These are phyloP conservation scores for Verticillium zaregamsianum DNA, from an alignment of 2,329 filamentous ascomycete genomes.

Conservation along the genomic window DNA sequence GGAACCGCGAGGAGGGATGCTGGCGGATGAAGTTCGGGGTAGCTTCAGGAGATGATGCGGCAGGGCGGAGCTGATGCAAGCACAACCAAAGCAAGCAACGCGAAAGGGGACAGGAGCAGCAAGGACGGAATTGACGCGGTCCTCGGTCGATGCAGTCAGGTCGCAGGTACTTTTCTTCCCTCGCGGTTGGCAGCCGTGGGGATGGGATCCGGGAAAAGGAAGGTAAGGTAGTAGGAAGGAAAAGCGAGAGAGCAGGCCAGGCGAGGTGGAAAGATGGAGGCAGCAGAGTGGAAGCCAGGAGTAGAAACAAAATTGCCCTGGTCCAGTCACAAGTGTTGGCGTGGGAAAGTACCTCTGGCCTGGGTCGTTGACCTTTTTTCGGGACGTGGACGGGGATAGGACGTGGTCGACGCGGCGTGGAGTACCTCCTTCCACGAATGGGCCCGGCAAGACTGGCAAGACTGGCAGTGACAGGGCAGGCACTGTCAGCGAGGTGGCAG, in stretches of 20 bases:
- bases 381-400: background rate
- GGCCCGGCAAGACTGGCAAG: background rate
- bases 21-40: slow-evolving; percentile 10
- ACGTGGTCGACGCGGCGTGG: background rate
- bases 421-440: background rate
- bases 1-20: slow-evolving; percentile 7
- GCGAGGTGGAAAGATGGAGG: background rate
- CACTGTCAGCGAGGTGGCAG: no score
- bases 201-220: background rate
- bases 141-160: slow-evolving; percentile 4
- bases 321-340: background rate
- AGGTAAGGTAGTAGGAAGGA: background rate
- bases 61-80: slow-evolving; percentile 11
- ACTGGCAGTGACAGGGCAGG: background rate
- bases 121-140: slow-evolving; percentile 9
- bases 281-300: background rate
- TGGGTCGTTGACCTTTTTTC: background rate
- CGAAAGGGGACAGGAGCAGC: background rate
- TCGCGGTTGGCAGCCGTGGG: slow-evolving; percentile 7
- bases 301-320: background rate
- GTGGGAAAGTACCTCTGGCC: slow-evolving; percentile 4
- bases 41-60: slow-evolving; percentile 14
- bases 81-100: slow-evolving; percentile 10
- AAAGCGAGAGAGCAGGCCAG: background rate
- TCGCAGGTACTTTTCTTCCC: slow-evolving; percentile 10